Evolutionary conservation across 345 rosid species (phyloP).

Genomic region (Rhodamnia argentea): DNA sequence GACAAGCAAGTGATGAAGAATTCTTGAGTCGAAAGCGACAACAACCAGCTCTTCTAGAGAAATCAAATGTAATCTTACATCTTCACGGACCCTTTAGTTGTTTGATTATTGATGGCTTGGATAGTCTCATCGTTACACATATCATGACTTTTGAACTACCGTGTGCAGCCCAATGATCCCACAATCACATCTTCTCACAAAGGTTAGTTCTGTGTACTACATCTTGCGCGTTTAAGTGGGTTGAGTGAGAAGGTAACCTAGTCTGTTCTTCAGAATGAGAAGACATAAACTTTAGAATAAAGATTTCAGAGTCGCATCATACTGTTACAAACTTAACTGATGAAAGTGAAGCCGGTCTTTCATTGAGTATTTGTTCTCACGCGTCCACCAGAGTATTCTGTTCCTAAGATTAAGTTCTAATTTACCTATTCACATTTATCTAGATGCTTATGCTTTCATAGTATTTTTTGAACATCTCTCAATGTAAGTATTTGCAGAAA

Average conservation of each 20-base stretch:
- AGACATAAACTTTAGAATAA: not conserved
- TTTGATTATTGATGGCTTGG: not conserved
- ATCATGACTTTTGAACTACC: constrained; percentile 6
- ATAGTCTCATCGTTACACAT: not conserved
- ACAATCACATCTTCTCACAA: constrained; percentile 12
- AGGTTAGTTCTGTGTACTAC: constrained; percentile 32
- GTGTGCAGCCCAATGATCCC: constrained; percentile 37
- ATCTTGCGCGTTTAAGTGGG: not conserved
- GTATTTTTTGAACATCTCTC: not conserved
- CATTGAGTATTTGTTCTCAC: not conserved
- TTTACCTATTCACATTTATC: not conserved
- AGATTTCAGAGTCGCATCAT: not conserved
- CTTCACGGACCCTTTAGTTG: not conserved
- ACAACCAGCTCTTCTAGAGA: constrained; percentile 17
- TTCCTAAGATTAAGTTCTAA: not conserved
- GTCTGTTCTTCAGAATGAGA: not conserved
- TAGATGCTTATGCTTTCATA: not conserved
- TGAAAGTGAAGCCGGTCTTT: not conserved
- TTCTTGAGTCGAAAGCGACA: constrained; percentile 16
- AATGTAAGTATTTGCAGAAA: not conserved
- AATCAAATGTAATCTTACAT: constrained; percentile 20
- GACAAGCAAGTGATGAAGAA: constrained; percentile 10
- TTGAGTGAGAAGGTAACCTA: not conserved
- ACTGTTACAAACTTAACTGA: not conserved
- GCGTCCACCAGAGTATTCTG: not conserved